Conservation (phyloP, 2,329 filamentous ascomycete genomes). For the Pyricularia sp. region DNA sequence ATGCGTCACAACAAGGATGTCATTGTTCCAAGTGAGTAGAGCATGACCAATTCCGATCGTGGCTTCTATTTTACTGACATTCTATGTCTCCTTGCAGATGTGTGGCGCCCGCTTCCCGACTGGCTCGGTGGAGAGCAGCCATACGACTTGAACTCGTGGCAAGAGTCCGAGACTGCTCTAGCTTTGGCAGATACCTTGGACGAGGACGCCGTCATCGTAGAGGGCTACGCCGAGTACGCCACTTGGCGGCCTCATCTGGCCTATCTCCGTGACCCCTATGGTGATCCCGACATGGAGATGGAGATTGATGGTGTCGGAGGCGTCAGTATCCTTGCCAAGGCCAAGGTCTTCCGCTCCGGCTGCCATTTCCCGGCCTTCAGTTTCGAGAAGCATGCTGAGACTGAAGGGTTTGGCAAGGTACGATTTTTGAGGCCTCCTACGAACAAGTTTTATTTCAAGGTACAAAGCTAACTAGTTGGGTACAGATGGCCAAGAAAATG, state of each 20-base stretch:
- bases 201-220: constrained; percentile 96
- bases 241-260: constrained; percentile 97
- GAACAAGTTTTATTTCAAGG: too few species aligned
- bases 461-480: constrained; percentile 6
- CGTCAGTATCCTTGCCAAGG: constrained; percentile 95
- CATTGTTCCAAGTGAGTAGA: constrained; percentile 82
- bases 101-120: constrained; percentile 96
- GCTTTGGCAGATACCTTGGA: constrained; percentile 90
- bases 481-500: constrained; percentile 94
- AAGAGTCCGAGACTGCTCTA: constrained; percentile 94
- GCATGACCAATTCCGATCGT: constrained; percentile 2
- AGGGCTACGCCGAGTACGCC: constrained; percentile 97
- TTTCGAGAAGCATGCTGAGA: constrained; percentile 97
- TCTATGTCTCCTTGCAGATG: constrained; percentile 50
- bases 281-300: constrained; percentile 99
- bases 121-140: constrained; percentile 98
- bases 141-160: constrained; percentile 98
- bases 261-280: constrained; percentile 92
- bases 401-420: constrained; percentile 94
- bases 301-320: constrained; percentile 96
- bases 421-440: background rate
- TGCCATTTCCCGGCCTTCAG: constrained; percentile 98
- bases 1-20: constrained; percentile 99
- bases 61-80: background rate
- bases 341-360: constrained; percentile 85